Conservation (phyloP, 768 basidiomycete species). For the Floccularia luteovirens region DNA sequence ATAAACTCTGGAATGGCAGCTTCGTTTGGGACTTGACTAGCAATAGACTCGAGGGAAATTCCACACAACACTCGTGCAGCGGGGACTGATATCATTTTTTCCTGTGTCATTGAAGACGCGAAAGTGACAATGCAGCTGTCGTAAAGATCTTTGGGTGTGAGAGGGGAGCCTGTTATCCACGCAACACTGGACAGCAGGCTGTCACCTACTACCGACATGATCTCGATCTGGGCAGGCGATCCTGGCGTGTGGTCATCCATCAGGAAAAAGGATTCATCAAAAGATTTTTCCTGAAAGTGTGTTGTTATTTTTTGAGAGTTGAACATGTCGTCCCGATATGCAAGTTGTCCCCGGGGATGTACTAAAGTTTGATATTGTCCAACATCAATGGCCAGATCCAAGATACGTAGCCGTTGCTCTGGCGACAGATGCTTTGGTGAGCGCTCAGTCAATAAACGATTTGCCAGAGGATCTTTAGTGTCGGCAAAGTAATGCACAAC, state of each 20-base stretch:
- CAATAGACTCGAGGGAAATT: background rate
- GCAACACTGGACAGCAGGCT: constrained; percentile 13
- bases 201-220: constrained; percentile 17
- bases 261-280: background rate
- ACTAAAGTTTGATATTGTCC: background rate
- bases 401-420: constrained; percentile 3
- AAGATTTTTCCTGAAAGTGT: background rate
- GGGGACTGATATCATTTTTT: constrained; percentile 9
- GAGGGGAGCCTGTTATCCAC: constrained; percentile 13
- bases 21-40: background rate
- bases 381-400: background rate
- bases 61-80: constrained; percentile 10
- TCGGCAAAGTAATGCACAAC: background rate
- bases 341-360: constrained; percentile 1
- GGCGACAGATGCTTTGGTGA: background rate
- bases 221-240: background rate
- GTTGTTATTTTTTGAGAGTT: background rate
- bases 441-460: background rate
- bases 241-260: background rate
- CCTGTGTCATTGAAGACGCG: background rate
- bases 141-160: constrained; percentile 16
- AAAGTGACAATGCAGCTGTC: constrained; percentile 18
- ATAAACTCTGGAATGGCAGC: constrained; percentile 1
- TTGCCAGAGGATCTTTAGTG: background rate
- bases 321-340: background rate